These are phyloP conservation scores for Catharanthus roseus DNA, from an alignment of 257 asterid genomes.

Conservation along the genomic window DNA sequence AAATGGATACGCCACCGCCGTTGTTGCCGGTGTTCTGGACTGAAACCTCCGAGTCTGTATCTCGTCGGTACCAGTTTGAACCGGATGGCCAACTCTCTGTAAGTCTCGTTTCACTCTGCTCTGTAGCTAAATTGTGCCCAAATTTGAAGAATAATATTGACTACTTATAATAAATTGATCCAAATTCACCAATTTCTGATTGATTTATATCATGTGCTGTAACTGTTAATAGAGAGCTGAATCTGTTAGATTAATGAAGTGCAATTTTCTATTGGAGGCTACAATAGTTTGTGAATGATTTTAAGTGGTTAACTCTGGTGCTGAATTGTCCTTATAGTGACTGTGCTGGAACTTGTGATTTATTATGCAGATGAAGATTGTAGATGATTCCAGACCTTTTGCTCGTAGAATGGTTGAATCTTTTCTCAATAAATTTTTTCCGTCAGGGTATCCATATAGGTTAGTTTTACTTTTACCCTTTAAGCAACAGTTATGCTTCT, in stretches of 20 bases:
- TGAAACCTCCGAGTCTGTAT: slow-evolving; percentile 69
- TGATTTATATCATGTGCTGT: not conserved
- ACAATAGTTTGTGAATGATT: not conserved
- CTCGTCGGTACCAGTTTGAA: slow-evolving; percentile 66
- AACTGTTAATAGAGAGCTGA: not conserved
- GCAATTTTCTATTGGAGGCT: not conserved
- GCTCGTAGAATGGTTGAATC: slow-evolving; percentile 57
- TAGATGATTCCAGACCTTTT: slow-evolving; percentile 75
- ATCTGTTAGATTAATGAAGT: not conserved
- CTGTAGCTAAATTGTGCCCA: not conserved
- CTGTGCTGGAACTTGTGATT: not conserved
- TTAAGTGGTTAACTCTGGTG: not conserved
- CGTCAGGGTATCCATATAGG: slow-evolving; percentile 98
- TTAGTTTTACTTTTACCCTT: slow-evolving; percentile 15
- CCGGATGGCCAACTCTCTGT: slow-evolving; percentile 74
- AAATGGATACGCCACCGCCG: slow-evolving; percentile 21
- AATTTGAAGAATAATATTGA: not conserved
- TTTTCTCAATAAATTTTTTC: slow-evolving; percentile 76
- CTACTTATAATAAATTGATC: too few species aligned
- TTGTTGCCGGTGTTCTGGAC: slow-evolving; percentile 65
- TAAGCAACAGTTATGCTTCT: not conserved
- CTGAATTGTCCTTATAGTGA: not conserved
- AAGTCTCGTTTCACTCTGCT: slow-evolving; percentile 17
- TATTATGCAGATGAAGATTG: slow-evolving; percentile 53
- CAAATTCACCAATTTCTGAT: not conserved